Evolutionary conservation across 2,329 filamentous ascomycete species (phyloP).

Genomic region (Elsinoe fawcettii): DNA sequence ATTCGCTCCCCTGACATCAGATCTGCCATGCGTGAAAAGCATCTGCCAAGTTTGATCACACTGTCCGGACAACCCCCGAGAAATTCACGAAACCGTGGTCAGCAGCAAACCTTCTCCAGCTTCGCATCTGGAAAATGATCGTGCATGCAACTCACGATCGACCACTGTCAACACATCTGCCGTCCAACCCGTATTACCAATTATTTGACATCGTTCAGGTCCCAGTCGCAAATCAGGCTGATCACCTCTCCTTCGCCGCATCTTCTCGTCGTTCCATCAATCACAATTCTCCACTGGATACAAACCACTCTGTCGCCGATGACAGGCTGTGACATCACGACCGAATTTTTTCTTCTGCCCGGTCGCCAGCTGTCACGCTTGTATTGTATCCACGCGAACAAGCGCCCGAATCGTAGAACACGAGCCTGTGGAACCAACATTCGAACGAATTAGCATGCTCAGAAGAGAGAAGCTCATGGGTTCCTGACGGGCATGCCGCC

Average conservation of each 20-base stretch:
- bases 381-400: background rate
- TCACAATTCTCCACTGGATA: background rate
- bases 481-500: background rate
- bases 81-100: background rate
- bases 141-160: background rate
- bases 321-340: slow-evolving; percentile 14
- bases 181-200: background rate
- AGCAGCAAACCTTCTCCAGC: background rate
- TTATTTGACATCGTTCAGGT: background rate
- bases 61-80: background rate
- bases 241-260: background rate
- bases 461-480: background rate
- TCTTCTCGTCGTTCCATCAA: background rate
- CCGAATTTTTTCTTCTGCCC: slow-evolving; percentile 1
- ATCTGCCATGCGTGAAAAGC: slow-evolving; percentile 1
- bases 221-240: background rate
- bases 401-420: background rate
- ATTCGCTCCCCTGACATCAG: background rate
- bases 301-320: background rate
- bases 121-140: slow-evolving; percentile 7
- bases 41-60: background rate
- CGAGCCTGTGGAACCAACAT: background rate
- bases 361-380: background rate
- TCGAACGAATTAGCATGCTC: background rate
- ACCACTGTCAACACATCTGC: background rate